Percentiles rank a stretch among this genome's conserved stretches.
Evolutionary conservation across 2,329 filamentous ascomycete species (phyloP).

Genomic region (Dactylellina cionopaga): DNA sequence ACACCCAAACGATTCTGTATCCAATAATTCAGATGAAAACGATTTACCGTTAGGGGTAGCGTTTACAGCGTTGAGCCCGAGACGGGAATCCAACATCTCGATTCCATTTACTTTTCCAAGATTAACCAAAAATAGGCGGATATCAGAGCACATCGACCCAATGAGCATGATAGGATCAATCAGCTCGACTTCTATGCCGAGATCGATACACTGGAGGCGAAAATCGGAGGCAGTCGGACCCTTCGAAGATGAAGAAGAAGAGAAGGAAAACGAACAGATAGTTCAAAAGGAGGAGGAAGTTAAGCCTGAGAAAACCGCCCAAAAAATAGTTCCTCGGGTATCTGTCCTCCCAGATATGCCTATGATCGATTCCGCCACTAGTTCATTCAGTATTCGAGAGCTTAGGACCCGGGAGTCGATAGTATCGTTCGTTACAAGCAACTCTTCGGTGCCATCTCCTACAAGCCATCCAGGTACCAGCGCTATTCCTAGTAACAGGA

Average conservation of each 20-base stretch:
- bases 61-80: constrained; percentile 39
- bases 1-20: constrained; percentile 23
- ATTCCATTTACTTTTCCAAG: constrained; percentile 38
- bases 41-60: constrained; percentile 34
- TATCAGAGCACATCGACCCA: constrained; percentile 45
- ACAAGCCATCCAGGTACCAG: not conserved
- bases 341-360: constrained; percentile 27
- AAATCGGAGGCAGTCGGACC: constrained; percentile 20
- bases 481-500: constrained; percentile 5
- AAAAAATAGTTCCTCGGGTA: constrained; percentile 29
- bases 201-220: constrained; percentile 10
- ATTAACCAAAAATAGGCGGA: constrained; percentile 22
- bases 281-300: constrained; percentile 1
- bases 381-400: constrained; percentile 30
- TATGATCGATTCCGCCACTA: constrained; percentile 15
- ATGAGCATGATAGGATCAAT: constrained; percentile 10
- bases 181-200: constrained; percentile 11
- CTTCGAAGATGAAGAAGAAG: constrained; percentile 17
- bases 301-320: constrained; percentile 14
- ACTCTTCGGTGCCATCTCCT: constrained; percentile 31
- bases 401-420: constrained; percentile 24
- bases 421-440: constrained; percentile 36
- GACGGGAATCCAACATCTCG: constrained; percentile 30
- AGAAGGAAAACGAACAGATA: not conserved
- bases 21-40: constrained; percentile 36